Conservation (phyloP, 306 rosid species). For the Vigna hirtella region DNA sequence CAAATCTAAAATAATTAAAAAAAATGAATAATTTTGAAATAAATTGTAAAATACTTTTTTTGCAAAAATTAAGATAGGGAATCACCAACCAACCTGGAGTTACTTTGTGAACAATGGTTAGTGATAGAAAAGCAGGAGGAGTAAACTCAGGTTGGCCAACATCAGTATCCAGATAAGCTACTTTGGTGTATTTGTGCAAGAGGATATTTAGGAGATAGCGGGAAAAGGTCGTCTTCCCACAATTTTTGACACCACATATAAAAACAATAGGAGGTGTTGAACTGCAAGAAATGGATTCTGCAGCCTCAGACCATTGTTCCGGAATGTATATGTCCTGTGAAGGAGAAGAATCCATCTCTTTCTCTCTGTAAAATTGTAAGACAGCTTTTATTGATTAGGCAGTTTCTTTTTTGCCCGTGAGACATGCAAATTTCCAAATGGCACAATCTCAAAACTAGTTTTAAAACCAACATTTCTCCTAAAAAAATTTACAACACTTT, state of each 20-base stretch:
- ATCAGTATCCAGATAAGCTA: conserved; percentile 85
- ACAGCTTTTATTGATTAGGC: neutral
- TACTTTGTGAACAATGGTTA: conserved; percentile 61
- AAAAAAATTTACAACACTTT: no score
- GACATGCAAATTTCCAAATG: no score
- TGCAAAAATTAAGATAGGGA: conserved; percentile 22
- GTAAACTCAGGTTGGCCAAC: conserved; percentile 97
- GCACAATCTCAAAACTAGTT: no score
- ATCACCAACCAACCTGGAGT: conserved; percentile 67
- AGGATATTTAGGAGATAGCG: conserved; percentile 80
- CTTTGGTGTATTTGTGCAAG: conserved; percentile 58
- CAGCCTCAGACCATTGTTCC: conserved; percentile 73
- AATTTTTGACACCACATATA: conserved; percentile 83
- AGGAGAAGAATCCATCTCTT: conserved; percentile 53
- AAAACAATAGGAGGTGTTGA: conserved; percentile 65
- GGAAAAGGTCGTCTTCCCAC: conserved; percentile 90
- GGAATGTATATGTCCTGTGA: conserved; percentile 69
- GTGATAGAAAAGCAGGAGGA: conserved; percentile 84
- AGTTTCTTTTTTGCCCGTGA: neutral
- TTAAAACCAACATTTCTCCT: no score
- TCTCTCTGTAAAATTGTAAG: neutral
- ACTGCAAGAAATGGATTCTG: conserved; percentile 55
- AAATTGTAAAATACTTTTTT: neutral
- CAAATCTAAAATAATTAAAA: conserved; percentile 63
- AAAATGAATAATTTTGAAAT: neutral